Conservation (phyloP, 2,329 filamentous ascomycete genomes). For the Coniochaeta hoffmannii region DNA sequence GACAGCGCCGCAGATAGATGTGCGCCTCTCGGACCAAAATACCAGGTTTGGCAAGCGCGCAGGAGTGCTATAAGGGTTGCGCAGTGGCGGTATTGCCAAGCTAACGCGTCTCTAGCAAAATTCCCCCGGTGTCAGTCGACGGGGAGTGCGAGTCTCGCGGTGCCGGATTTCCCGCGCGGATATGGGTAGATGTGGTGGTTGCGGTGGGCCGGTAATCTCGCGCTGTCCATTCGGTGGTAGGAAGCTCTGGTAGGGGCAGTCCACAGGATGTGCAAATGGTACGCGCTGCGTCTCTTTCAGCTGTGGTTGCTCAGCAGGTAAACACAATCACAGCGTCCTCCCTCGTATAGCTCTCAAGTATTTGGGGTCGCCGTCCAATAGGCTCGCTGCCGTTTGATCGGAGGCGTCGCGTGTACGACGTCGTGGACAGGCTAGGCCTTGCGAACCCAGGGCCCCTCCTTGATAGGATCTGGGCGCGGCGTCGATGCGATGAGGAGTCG, state of each 20-base stretch:
- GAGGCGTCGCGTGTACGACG: conserved; percentile 25
- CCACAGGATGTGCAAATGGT: conserved; percentile 8
- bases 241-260: conserved; percentile 4
- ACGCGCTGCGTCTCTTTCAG: not conserved
- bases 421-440: conserved; percentile 11
- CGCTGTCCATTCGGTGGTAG: conserved; percentile 14
- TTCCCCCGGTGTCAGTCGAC: not conserved
- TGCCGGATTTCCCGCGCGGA: not conserved
- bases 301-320: conserved; percentile 11
- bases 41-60: conserved; percentile 6
- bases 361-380: conserved; percentile 20
- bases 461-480: no score
- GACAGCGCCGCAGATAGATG: conserved; percentile 19
- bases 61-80: not conserved
- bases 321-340: conserved; percentile 19
- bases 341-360: conserved; percentile 26
- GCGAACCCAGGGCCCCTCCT: conserved; percentile 11
- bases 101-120: not conserved
- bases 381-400: conserved; percentile 19
- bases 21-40: conserved; percentile 9
- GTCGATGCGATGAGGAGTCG: not conserved
- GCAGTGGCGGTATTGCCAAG: not conserved
- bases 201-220: not conserved
- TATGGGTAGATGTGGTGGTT: not conserved
- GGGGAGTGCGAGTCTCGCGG: not conserved